Base-by-base conservation (phyloP, 2,329 filamentous ascomycete genomes). In the Didymella arachidicola region DNA sequence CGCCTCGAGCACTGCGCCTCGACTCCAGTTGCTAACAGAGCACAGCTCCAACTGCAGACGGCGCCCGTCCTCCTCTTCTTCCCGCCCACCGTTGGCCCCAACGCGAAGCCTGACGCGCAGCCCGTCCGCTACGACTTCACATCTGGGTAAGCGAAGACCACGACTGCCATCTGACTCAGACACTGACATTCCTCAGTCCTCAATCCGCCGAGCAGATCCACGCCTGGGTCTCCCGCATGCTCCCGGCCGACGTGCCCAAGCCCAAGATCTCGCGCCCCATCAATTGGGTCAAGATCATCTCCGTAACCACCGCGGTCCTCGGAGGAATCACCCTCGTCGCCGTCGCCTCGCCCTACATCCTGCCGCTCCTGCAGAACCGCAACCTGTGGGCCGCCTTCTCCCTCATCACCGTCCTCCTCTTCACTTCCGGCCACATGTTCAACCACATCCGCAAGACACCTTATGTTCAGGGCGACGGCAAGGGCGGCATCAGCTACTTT, bases 371-470 rank as follows among this genome's bases (percentile, higher is more conserved):
- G 34, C 91, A 93, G 77, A 97, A 90, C 82, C 90, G 94, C 68
- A 98, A 96, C 72, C 80, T 98, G 18, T 99, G 95, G 95, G 93
- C 94, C 25, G 92, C 91, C 22, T 79, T 96, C 71, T 96, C 91
- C 78, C 82, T 99, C 67, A 93, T 98, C 71, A 84, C 88, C 14
- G 93, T 99, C 63, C 85, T 99, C 41, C 83, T 97, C 57, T 99
- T 98, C 80, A 97, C 90, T 45, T 95, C 91, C 69, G 96, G 95
- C 38, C 93, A 98, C 79, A 99, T 99, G 96, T 99, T 96, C 85
- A 99, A 98, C 79, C 93, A 97, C 74, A 99, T 99, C 73, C 87
- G 96, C 69, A 94, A 95, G 77, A 92, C 96, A 2, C 95, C 95
- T 2, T 99, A 99, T 70, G 92, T 98, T 30, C 84, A 88, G 41